Evolutionary conservation across 352 stramenopile species (phyloP).

Genomic region (Phytopythium ostracodes): DNA sequence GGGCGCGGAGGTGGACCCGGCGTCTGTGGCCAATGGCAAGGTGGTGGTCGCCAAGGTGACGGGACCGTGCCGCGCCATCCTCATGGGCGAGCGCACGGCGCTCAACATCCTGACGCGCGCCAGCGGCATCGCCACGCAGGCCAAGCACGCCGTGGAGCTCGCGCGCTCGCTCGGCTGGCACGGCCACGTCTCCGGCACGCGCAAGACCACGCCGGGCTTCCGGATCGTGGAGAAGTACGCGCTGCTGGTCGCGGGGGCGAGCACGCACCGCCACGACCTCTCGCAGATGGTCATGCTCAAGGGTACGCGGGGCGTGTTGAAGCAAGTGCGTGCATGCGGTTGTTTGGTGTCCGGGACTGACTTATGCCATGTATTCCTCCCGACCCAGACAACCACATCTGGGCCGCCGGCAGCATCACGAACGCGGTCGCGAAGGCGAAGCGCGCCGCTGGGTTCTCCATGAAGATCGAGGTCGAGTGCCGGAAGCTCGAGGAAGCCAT

Average conservation of each 20-base stretch:
- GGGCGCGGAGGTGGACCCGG: slow-evolving; percentile 47
- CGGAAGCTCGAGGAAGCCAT: slow-evolving; percentile 92
- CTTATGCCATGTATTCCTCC: not conserved
- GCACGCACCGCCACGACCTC: slow-evolving; percentile 95
- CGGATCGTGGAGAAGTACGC: slow-evolving; percentile 99
- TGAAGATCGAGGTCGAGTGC: slow-evolving; percentile 99
- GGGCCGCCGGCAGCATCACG: slow-evolving; percentile 93
- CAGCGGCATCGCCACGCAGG: slow-evolving; percentile 93
- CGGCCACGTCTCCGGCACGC: slow-evolving; percentile 94
- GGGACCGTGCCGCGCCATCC: slow-evolving; percentile 92
- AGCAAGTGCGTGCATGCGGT: not conserved
- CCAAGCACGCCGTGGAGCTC: slow-evolving; percentile 57
- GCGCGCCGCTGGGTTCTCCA: slow-evolving; percentile 92
- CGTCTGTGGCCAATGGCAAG: slow-evolving; percentile 57
- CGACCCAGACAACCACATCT: slow-evolving; percentile 97
- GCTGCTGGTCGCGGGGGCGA: slow-evolving; percentile 93
- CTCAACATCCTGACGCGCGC: slow-evolving; percentile 96
- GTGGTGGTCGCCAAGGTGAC: slow-evolving; percentile 92
- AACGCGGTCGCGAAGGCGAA: slow-evolving; percentile 92
- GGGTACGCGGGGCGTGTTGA: slow-evolving; percentile 22
- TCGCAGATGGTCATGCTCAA: slow-evolving; percentile 99
- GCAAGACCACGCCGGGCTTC: slow-evolving; percentile 99
- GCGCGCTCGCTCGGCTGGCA: slow-evolving; percentile 80
- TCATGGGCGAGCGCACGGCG: slow-evolving; percentile 96
- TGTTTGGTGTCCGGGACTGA: not conserved